Percentiles rank a stretch among this genome's conserved stretches.
These are phyloP conservation scores for Rhodomyrtus psidioides DNA, from an alignment of 441 rosid genomes.

Conservation along the genomic window DNA sequence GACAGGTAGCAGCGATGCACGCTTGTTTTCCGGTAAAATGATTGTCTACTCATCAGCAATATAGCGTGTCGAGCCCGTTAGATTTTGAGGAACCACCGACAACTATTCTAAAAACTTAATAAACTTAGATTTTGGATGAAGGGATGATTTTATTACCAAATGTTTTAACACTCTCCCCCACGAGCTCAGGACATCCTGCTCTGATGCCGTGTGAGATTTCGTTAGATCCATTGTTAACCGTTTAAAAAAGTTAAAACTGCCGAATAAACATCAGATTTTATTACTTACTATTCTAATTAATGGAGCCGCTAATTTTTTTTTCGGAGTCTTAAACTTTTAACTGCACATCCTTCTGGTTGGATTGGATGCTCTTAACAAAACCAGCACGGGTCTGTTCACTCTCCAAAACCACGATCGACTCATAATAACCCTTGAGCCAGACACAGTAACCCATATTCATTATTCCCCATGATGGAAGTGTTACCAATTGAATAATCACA, in stretches of 20 bases:
- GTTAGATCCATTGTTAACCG: too few relatives aligned
- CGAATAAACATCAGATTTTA: too few relatives aligned
- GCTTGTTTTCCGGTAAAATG: background rate
- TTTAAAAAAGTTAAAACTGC: too few relatives aligned
- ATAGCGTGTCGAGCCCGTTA: background rate
- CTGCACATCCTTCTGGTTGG: background rate
- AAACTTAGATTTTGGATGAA: too few relatives aligned
- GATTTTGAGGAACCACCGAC: too few relatives aligned
- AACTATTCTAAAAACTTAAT: too few relatives aligned
- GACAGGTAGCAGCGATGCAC: background rate
- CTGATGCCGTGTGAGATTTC: too few relatives aligned
- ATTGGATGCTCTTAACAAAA: background rate
- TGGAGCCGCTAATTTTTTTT: background rate
- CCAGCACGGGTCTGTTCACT: background rate
- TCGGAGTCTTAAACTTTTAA: background rate
- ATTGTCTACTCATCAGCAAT: background rate
- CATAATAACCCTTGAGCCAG: background rate
- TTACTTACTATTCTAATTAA: too few relatives aligned
- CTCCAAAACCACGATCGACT: background rate
- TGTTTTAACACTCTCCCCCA: too few relatives aligned
- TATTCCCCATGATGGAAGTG: background rate
- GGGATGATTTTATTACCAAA: too few relatives aligned
- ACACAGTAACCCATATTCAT: background rate
- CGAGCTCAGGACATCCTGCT: too few relatives aligned
- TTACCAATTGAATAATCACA: fast-evolving